Conservation (phyloP, 2,329 filamentous ascomycete species). For the Periconia sp. region DNA sequence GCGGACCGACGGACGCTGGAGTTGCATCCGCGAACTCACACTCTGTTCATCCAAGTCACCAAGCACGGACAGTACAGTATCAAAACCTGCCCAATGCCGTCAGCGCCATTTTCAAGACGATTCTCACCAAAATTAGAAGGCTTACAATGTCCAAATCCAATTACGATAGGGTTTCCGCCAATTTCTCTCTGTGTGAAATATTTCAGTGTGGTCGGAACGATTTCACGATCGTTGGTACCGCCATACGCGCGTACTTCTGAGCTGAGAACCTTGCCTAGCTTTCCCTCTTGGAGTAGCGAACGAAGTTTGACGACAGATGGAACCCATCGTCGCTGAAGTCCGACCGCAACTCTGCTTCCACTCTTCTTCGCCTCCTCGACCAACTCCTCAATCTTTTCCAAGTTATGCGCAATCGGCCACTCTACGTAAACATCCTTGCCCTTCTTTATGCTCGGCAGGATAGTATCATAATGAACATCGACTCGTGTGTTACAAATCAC, state of each 20-base stretch:
- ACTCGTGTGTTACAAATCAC: slow-evolving; percentile 63
- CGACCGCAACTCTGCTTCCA: slow-evolving; percentile 53
- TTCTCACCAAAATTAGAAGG: not conserved
- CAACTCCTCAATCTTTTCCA: slow-evolving; percentile 50
- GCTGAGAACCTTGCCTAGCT: slow-evolving; percentile 51
- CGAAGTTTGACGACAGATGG: slow-evolving; percentile 51
- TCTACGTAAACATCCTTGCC: slow-evolving; percentile 62
- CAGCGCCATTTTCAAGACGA: slow-evolving; percentile 1
- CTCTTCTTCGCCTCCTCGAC: slow-evolving; percentile 45
- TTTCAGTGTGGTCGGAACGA: slow-evolving; percentile 32
- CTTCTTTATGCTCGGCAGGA: slow-evolving; percentile 55
- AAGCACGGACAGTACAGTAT: slow-evolving; percentile 54
- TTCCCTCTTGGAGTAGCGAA: slow-evolving; percentile 46
- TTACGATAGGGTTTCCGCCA: slow-evolving; percentile 46
- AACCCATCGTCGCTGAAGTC: slow-evolving; percentile 52
- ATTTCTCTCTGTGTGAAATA: slow-evolving; percentile 59
- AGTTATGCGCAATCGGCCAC: slow-evolving; percentile 53
- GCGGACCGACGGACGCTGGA: slow-evolving; percentile 52
- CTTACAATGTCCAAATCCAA: slow-evolving; percentile 39
- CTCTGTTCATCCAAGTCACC: slow-evolving; percentile 50
- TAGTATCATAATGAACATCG: slow-evolving; percentile 58
- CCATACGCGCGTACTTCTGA: slow-evolving; percentile 29
- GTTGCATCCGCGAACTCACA: slow-evolving; percentile 50
- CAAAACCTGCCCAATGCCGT: slow-evolving; percentile 34
- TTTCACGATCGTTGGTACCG: slow-evolving; percentile 22